A percentile compares a stretch with the other conserved stretches of the same genome.
Evolutionary conservation across 768 basidiomycete species (phyloP).

Genomic region (Pulveroboletus sp.): DNA sequence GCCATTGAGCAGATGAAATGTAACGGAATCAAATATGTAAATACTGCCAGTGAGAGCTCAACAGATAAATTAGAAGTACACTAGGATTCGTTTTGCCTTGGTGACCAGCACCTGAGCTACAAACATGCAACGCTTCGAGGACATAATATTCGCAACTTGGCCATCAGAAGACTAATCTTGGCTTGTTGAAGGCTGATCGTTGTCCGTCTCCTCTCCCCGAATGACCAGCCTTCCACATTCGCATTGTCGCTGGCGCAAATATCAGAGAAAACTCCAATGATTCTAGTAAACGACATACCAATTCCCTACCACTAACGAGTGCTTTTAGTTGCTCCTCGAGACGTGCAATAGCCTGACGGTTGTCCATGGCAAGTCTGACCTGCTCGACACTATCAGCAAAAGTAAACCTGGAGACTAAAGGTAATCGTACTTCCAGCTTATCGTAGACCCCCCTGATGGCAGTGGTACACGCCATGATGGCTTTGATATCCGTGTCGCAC

Average conservation of each 20-base stretch:
- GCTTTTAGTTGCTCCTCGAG: conserved; percentile 8
- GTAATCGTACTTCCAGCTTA: conserved; percentile 5
- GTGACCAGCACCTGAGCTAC: conserved; percentile 1
- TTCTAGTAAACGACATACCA: neutral
- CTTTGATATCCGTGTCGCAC: conserved; percentile 6
- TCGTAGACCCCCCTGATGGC: conserved; percentile 9
- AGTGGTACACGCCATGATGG: conserved; percentile 5
- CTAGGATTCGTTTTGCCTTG: neutral
- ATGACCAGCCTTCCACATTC: neutral
- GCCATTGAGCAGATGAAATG: too few species aligned
- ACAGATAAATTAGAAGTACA: neutral
- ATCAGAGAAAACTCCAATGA: neutral
- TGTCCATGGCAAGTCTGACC: conserved; percentile 14
- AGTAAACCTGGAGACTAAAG: neutral
- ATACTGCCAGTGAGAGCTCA: neutral
- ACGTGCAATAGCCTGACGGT: conserved; percentile 2
- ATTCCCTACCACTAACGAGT: neutral
- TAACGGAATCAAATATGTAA: neutral
- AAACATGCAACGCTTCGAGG: too few species aligned
- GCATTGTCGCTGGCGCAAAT: conserved; percentile 6
- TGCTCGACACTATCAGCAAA: neutral
- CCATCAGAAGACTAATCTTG: neutral
- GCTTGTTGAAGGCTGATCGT: neutral
- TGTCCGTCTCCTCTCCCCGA: neutral
- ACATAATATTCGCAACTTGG: too few species aligned